Evolutionary conservation across 495 filamentous ascomycete species (phyloP), one percentile per base, ranked within the genome.

Genomic region (Jackrogersella multiformis): DNA sequence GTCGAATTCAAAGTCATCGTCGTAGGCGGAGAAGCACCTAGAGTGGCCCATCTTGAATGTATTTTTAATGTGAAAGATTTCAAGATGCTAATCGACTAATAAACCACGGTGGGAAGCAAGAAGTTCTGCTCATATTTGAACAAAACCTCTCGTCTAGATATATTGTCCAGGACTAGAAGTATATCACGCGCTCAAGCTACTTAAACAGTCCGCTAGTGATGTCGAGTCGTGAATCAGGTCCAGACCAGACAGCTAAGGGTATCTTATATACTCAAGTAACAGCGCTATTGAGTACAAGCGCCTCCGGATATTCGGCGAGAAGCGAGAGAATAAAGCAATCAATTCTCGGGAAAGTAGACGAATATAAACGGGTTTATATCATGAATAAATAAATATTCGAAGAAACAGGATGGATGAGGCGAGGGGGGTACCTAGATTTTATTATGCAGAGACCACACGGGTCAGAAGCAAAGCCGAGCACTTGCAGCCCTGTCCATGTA

Each of bases 1-100:
- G 74, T 83, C 81, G 63, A 81, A 82, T 53, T 81, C 78, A 64
- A 77, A 78, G 30, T 82, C 79, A 71, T 82, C 79, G 67, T 82
- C 78, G 75, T 72, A 77, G 24, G 65, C 44, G 32, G 73, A 75
- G 53, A 71, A 71, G 35, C 73, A 71, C 67, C 71, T 69, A 6
- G 64, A 61, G 73, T 75, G 73, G 12, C 70, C 73, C 73, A 75
- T 73, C 20, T 66, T 67, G 68, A 15, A 53, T 57, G 42, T 32
- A 24, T 41, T 16, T 8, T 46, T 54, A 56, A 44, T 7, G 42
- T 2, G 30, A 38, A 42, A 15, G 41, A 59, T 20, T 61, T 71
- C 36, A 73, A 52, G 70, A 65, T 57, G 63, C 68, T 26, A 63
- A 42, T 54, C 24, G 73, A 65, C 39, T 49, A 56, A 62, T 64